These are phyloP conservation scores for Ogataea zsoltii DNA, from an alignment of 805 yeast genomes.

Conservation along the genomic window DNA sequence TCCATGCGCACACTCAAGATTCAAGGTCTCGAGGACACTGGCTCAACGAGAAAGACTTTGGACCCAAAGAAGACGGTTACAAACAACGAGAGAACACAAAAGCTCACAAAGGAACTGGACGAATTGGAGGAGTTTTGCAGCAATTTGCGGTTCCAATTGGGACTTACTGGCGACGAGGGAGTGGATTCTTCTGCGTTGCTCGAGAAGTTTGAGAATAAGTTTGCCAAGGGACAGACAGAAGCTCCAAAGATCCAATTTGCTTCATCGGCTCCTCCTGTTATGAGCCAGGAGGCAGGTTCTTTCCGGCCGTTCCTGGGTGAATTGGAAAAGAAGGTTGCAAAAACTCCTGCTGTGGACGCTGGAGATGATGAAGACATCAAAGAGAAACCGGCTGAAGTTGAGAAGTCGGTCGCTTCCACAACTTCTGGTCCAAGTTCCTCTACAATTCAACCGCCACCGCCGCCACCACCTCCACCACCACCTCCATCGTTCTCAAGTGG, in stretches of 20 bases:
- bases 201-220: constrained; percentile 30
- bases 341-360: constrained; percentile 37
- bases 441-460: constrained; percentile 37
- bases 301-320: constrained; percentile 49
- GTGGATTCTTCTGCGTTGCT: constrained; percentile 22
- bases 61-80: constrained; percentile 30
- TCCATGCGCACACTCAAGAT: constrained; percentile 24
- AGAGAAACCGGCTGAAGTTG: not conserved
- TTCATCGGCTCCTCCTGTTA: constrained; percentile 22
- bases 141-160: constrained; percentile 27
- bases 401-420: not conserved
- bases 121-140: constrained; percentile 29
- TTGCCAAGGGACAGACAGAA: constrained; percentile 30
- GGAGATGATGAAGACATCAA: constrained; percentile 4
- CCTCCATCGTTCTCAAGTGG: constrained; percentile 27
- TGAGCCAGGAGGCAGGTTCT: constrained; percentile 13
- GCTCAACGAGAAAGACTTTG: constrained; percentile 22
- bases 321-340: constrained; percentile 49
- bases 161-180: constrained; percentile 25
- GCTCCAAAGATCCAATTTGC: constrained; percentile 25
- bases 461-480: constrained; percentile 41
- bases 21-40: constrained; percentile 17
- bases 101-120: constrained; percentile 24
- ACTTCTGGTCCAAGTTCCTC: constrained; percentile 15
- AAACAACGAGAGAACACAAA: constrained; percentile 20